Percentiles rank a stretch among this genome's conserved stretches.
phyloP scores from a whole-genome alignment of 2,329 filamentous ascomycete genomes.

The Colletotrichum sp. region DNA sequence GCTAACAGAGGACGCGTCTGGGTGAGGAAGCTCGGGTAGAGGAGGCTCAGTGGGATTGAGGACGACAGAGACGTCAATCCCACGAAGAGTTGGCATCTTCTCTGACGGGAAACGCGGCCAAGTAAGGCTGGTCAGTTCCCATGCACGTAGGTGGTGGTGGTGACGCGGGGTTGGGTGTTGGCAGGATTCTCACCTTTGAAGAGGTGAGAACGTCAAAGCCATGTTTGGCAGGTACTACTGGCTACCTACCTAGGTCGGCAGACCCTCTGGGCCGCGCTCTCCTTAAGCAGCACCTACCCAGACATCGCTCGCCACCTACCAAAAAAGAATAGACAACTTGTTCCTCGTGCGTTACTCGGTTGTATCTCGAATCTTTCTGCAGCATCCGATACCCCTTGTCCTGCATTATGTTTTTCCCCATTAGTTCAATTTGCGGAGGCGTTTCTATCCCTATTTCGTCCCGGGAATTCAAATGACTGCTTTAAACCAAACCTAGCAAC shows the following conservation, averaged over 20 bases:
- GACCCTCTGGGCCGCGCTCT: neutral
- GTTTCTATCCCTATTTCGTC: neutral
- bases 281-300: neutral
- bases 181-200: neutral
- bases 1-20: constrained; percentile 50
- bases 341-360: neutral
- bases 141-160: neutral
- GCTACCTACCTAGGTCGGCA: neutral
- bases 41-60: constrained; percentile 36
- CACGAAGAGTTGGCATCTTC: constrained; percentile 54
- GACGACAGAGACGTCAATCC: constrained; percentile 50
- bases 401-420: neutral
- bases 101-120: neutral
- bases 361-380: neutral
- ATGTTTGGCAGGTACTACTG: neutral
- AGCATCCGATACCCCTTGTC: neutral
- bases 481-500: neutral
- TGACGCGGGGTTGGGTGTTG: neutral
- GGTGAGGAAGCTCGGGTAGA: constrained; percentile 61
- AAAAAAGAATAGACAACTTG: neutral
- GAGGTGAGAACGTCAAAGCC: neutral
- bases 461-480: neutral
- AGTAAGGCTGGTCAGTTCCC: neutral
- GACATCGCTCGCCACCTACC: neutral
- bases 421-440: neutral